Evolutionary conservation across 139 green algal species (phyloP), one percentile per base, ranked within the genome.

Genomic region (Picochlorum sp.): DNA sequence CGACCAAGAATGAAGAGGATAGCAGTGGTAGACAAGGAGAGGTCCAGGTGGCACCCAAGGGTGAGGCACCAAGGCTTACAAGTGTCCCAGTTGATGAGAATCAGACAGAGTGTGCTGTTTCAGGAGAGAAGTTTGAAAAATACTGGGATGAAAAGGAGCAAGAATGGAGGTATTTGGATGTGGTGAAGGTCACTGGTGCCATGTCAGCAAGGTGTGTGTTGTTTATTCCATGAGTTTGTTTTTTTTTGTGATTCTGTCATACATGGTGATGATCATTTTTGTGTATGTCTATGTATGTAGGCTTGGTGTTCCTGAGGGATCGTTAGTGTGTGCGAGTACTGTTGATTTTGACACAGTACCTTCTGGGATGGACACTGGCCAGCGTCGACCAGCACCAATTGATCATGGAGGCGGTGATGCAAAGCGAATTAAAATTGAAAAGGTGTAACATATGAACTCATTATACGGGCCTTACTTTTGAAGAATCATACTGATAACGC

Each of bases 141-240:
- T 86, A 90, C 55, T 88, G 82, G 65, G 77, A 85, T 55, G 69
- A 82, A 20, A 65, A 63, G 18, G 45, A 64, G 31, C 75, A 90
- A 52, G 75, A 90, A 75, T 88, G 82, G 82, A 73, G 81, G 61
- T 88, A 89, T 65, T 44, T 63, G 3, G 79, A 68, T 13, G 71
- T 67, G 9, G 60, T 52, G 41, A 26, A 23, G 21, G 55, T 84
- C 34, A 44, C 51, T 9, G 68, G 37, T 0, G 61, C 70, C 37
- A 58, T 54, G 47, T 20, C 47, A 26, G 18, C 47, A 54, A 54
- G 47, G 78, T 57, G 75, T 73, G 56, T n/a, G 49, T 21, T 10
- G 16, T 49, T 49, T 61, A 18, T 38, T 15, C 15, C 18, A 59
- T 14, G 15, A 70, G 52, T 52, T 30, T 10, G 15, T 4, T 52